Base-by-base conservation (phyloP, 2,329 filamentous ascomycete species). In the Phoma sp. region DNA sequence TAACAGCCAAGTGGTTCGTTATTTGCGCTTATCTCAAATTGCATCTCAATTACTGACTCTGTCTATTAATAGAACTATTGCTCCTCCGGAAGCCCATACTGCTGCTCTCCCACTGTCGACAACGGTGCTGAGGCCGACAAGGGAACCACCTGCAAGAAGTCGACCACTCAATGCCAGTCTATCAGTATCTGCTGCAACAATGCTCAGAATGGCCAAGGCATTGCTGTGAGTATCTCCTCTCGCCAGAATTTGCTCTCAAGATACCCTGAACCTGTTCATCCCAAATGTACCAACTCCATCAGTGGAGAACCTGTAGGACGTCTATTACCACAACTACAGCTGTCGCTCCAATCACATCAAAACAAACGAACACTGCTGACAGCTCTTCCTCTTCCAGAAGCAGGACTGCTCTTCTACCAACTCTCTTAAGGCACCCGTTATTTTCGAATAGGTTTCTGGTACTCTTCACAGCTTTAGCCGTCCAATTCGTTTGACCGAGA, bases 151-250 rank as follows among this genome's bases (percentile, higher is more conserved):
- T 42, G 39, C 39, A 20, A 30, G 39, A 14, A 14, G 15, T 18
- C 39, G n/a, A 42, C 15, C 11, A 42, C 39, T 30, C 26, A 29
- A 10, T 42, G 39, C 39, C 25, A 42, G 7, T 18, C 39, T 10
- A 20, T 42, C 15, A 30, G 15, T 17, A 42, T 42, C 17, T 42
- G 39, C 26, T 42, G 39, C 39, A 30, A 29, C 39, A 42, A 42
- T 6, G 39, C 17, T 12, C 25, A 42, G 15, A 20, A 20, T 17
- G 39, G 39, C 14, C 15, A 30, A 4, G 39, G 25, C 9, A 18
- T 17, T 30, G 15, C 26, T 20, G 39, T 42, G n/a, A 30, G 39
- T 42, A 29, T n/a, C 17, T 5, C 10, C 7, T 14, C 26, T 23
- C n/a, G n/a, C n/a, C n/a, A n/a, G n/a, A n/a, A n/a, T n/a, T n/a